Evolutionary conservation across 352 stramenopile species (phyloP).

Genomic region (Globisporangium viniferum): DNA sequence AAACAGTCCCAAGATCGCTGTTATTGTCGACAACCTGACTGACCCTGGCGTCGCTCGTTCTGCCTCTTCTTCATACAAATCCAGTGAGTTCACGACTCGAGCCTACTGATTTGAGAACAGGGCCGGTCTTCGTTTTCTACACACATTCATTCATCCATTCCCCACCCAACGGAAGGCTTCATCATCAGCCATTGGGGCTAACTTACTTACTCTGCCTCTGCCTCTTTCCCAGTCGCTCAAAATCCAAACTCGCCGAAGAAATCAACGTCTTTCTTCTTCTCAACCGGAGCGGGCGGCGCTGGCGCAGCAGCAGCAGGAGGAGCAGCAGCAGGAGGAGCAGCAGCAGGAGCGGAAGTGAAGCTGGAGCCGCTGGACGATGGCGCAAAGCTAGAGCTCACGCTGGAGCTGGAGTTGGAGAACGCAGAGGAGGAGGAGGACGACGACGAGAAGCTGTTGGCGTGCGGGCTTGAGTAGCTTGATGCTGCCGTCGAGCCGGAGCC

Average conservation of each 20-base stretch:
- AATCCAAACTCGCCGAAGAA: constrained; percentile 85
- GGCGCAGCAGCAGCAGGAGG: constrained; percentile 10
- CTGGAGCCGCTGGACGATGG: constrained; percentile 20
- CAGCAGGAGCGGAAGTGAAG: constrained; percentile 12
- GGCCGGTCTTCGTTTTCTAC: not conserved
- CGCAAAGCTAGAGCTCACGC: constrained; percentile 22
- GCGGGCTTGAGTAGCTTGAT: constrained; percentile 20
- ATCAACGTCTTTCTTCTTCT: constrained; percentile 79
- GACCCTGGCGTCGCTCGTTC: not conserved
- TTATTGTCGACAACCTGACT: constrained; percentile 4
- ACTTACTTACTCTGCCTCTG: constrained; percentile 7
- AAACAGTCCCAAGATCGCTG: constrained; percentile 7
- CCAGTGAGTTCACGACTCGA: not conserved
- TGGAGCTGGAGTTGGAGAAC: constrained; percentile 23
- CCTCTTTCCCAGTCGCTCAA: constrained; percentile 22
- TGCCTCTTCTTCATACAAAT: not conserved
- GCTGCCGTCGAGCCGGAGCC: constrained; percentile 13
- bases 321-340: not conserved
- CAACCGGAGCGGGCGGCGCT: constrained; percentile 23
- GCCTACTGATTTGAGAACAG: not conserved
- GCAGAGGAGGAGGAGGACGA: constrained; percentile 38
- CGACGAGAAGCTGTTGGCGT: constrained; percentile 40
- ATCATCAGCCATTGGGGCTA: not conserved
- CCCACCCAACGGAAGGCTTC: not conserved
- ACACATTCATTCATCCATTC: not conserved